phyloP scores from a whole-genome alignment of 1,284 basidiomycete genomes.

The Paramarasmius palmivorus region DNA sequence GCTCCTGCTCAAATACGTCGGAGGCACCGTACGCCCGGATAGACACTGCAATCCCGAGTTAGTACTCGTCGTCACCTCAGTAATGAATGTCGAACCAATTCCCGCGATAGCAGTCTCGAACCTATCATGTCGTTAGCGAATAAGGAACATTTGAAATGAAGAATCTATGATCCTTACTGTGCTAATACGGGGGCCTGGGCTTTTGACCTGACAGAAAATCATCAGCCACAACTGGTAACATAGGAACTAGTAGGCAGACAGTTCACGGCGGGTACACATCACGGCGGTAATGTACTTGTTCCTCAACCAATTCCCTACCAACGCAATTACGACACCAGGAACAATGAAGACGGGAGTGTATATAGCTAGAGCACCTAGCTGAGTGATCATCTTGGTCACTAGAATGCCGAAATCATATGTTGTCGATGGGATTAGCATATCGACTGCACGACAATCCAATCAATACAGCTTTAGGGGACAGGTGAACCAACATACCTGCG shows the following conservation, averaged over 20 bases:
- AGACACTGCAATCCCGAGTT: constrained; percentile 40
- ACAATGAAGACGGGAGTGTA: constrained; percentile 29
- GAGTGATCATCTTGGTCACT: constrained; percentile 27
- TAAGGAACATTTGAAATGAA: not conserved
- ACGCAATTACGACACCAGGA: constrained; percentile 30
- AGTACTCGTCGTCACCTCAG: constrained; percentile 3
- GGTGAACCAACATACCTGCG: constrained; percentile 3
- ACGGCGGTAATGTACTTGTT: constrained; percentile 43
- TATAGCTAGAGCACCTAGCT: constrained; percentile 39
- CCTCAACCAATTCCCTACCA: constrained; percentile 39
- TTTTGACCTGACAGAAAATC: not conserved
- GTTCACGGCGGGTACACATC: constrained; percentile 43
- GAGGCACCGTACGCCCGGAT: constrained; percentile 64
- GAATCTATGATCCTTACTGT: constrained; percentile 26
- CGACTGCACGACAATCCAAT: constrained; percentile 23
- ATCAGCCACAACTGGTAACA: constrained; percentile 27
- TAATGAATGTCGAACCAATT: constrained; percentile 47
- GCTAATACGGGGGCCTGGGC: constrained; percentile 56
- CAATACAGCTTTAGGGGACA: not conserved
- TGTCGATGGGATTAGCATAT: constrained; percentile 27
- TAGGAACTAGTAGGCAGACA: constrained; percentile 29
- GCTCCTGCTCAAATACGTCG: constrained; percentile 44
- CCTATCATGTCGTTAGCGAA: constrained; percentile 18
- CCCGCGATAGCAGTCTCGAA: constrained; percentile 71
- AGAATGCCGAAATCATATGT: constrained; percentile 18